Conservation (phyloP, 495 filamentous ascomycete genomes). For the Copromyces sp. region DNA sequence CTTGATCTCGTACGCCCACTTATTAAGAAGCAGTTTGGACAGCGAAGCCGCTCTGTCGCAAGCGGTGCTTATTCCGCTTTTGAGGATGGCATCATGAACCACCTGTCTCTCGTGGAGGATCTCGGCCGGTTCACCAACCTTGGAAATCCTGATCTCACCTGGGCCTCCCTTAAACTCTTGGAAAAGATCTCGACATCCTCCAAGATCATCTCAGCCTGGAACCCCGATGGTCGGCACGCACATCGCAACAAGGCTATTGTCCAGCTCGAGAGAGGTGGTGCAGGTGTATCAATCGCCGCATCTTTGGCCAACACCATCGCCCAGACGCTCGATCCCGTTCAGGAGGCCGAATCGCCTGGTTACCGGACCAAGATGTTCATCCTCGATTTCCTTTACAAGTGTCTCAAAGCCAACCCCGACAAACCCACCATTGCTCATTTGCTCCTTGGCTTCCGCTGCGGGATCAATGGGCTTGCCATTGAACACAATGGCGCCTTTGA, state of each 20-base stretch:
- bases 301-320: constrained; percentile 57
- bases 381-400: constrained; percentile 71
- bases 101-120: constrained; percentile 62
- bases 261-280: constrained; percentile 59
- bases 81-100: constrained; percentile 82
- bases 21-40: constrained; percentile 39
- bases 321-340: constrained; percentile 51
- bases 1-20: constrained; percentile 73
- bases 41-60: constrained; percentile 39
- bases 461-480: constrained; percentile 53
- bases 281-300: constrained; percentile 57
- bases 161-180: constrained; percentile 67
- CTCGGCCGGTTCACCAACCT: constrained; percentile 77
- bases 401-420: constrained; percentile 57
- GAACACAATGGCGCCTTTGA: constrained; percentile 54
- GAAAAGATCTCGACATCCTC: constrained; percentile 75
- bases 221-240: constrained; percentile 36
- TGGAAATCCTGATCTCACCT: constrained; percentile 61
- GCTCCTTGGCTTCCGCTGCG: constrained; percentile 76
- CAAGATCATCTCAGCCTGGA: constrained; percentile 54
- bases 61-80: constrained; percentile 72
- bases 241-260: constrained; percentile 71
- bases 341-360: constrained; percentile 49
- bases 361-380: constrained; percentile 71
- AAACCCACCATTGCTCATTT: constrained; percentile 78